Evolutionary conservation across 1,139 yeast genomes (phyloP), one percentile per base, ranked within the genome.

Genomic region (Kurtzmaniella quercitrusa): DNA sequence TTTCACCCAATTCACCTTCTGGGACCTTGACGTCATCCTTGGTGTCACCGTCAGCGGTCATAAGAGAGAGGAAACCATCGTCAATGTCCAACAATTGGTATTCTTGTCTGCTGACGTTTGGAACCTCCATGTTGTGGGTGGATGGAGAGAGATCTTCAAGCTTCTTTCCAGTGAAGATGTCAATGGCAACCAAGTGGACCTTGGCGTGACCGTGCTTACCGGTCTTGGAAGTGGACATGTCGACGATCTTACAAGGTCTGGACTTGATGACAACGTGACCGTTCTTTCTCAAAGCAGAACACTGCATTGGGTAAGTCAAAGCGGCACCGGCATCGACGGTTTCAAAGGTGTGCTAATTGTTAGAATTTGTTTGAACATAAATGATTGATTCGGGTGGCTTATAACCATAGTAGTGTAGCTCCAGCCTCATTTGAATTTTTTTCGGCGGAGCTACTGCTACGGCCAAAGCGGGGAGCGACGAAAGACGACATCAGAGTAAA

Each of bases 191-290:
- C 79, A 93, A 84, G 79, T 93, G 98, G 75, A 93, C 98, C 85
- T 93, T 93, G 73, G 98, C 98, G 93, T 93, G 98, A 79, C 98
- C 98, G 86, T 93, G 98, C 97, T 93, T 93, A 80, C 98, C 98
- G 63, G 98, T 93, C 87, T 93, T 93, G 68, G 98, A 93, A 68
- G 98, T 93, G 55, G 98, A 93, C 98, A 93, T 93, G 75, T 93
- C 98, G 65, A 93, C 94, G 75, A 93, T 93, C 86, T 93, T 93
- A 84, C 98, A 93, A 73, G 98, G 98, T 84, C 98, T 94, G 68
- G 89, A 81, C 82, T 94, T 94, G 79, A 93, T 93, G 64, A 85
- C 95, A 70, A 93, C 98, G 84, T 89, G 95, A 66, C 98, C 98
- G 82, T 83, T 88, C 94, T 93, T 94, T 83, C 98, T 91, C 77